Base-by-base conservation (phyloP, 1,284 basidiomycete genomes). In the Neotropicomus parvogracilis region DNA sequence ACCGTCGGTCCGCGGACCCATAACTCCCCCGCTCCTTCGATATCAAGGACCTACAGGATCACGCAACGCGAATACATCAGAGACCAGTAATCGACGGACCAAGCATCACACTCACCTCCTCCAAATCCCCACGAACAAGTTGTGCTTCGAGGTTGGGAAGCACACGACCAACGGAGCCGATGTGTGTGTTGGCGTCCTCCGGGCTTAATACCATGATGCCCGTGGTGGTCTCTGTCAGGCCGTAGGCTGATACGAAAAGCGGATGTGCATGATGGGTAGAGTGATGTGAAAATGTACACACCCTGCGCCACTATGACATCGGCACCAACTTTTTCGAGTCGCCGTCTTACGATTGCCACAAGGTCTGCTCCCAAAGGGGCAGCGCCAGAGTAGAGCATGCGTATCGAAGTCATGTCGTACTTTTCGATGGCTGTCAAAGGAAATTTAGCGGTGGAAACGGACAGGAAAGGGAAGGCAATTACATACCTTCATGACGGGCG, bases 121-220 rank as follows among this genome's bases (percentile, higher is more conserved):
- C 80, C 3, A 78, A 78, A 7, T 75, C 73, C 52, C 81, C 75
- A 0, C 74, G 74, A 16, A 95, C 83, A 13, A 97, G 66, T 7
- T 89, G 77, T 0, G 84, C 82, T 61, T 93, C 80, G 24, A 93
- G 75, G 53, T 89, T 90, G 0, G 94, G 84, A 11, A 95, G 64
- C 3, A 95, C 70, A 1, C 74, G 64, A 1, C 94, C 94, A 34
- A 87, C 77, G 33, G 80, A 77, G 27, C 91, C 83, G 34, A 80
- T 58, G 55, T 80, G 81, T 28, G 70, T 62, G 20, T 67, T 49
- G 3, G 64, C 66, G 34, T 76, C 66, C 3, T 62, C 47, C 0
- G 60, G 39, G 6, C 74, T 75, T 2, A 83, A 63, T 1, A 83
- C 34, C 49, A 78, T 75, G 0, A 77, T 70, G 6, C 79, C 77